phyloP scores from a whole-genome alignment of 176 grass and related monocot genomes.

The Oryza officinalis region DNA sequence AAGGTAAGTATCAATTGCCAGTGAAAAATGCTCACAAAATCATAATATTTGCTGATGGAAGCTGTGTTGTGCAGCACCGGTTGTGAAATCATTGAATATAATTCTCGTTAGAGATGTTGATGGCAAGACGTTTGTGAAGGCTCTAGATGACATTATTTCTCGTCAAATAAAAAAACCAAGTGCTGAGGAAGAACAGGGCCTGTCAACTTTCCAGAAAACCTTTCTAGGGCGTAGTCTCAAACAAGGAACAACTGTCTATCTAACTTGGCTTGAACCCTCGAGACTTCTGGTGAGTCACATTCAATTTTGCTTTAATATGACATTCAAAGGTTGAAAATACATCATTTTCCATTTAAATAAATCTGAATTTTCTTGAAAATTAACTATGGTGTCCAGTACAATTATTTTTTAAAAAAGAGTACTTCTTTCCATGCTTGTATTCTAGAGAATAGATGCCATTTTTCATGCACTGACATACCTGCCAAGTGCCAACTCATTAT shows the following conservation, averaged over 20 bases:
- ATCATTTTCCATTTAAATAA: background rate
- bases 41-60: conserved; percentile 37
- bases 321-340: background rate
- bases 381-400: background rate
- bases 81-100: conserved; percentile 82
- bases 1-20: conserved; percentile 47
- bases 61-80: conserved; percentile 49
- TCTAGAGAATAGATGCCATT: background rate
- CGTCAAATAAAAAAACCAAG: conserved; percentile 59
- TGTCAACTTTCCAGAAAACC: conserved; percentile 60
- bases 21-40: background rate
- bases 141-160: conserved; percentile 77
- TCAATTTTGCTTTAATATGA: background rate
- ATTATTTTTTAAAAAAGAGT: background rate
- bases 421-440: background rate
- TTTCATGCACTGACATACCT: background rate
- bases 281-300: conserved; percentile 68
- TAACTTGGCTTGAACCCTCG: conserved; percentile 74
- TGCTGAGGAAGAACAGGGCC: conserved; percentile 52
- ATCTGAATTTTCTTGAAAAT: background rate
- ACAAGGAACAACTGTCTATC: conserved; percentile 65
- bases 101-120: conserved; percentile 81
- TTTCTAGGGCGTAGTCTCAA: conserved; percentile 74
- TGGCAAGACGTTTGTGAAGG: conserved; percentile 84
- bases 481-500: background rate